Evolutionary conservation across 179 eudicot species (phyloP), one percentile per base, ranked within the genome.

Genomic region (Patellifolia procumbens): DNA sequence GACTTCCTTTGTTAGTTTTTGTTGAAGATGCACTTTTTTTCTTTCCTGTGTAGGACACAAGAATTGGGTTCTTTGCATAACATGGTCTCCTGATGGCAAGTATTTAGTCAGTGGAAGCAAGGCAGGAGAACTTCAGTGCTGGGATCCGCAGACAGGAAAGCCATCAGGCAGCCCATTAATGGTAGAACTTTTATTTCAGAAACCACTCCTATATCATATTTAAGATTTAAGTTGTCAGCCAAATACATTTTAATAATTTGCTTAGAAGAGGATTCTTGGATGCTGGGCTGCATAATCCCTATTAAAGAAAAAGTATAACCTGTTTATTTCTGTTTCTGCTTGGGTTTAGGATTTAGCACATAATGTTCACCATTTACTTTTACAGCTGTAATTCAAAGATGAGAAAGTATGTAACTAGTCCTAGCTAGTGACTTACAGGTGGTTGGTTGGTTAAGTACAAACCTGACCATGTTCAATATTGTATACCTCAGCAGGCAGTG

Each of bases 41-140:
- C 24, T 37, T 22, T 26, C 53, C 34, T 64, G 32, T 70, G 63
- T 84, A 93, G 98, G 99, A 77, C 99, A 96, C 85, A 96, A 86
- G 77, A 93, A 93, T 79, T 96, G 98, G 98, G 99, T 96, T 75
- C 97, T 96, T 71, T 91, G 85, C 81, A 88, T 96, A 76, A 98
- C 98, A 73, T 96, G 99, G 99, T 93, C 99, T 45, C 97, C 99
- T 16, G 99, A 96, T 90, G 92, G 97, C 49, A 91, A 93, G 83
- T 84, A 93, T 86, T 90, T 95, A 74, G 99, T 85, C 20, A 96
- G 99, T 87, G 98, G 99, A 77, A 96, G 97, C 86, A 93, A 90
- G 85, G 80, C 95, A 32, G 97, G 99, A 79, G 98, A 93, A 83
- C 94, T 96, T 79, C 86, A 77, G 74, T 91, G 96, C 85, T 96